A percentile compares a stretch with the other conserved stretches of the same genome.
phyloP scores from a whole-genome alignment of 202 grass and related monocot genomes.

The Musa balbisiana region DNA sequence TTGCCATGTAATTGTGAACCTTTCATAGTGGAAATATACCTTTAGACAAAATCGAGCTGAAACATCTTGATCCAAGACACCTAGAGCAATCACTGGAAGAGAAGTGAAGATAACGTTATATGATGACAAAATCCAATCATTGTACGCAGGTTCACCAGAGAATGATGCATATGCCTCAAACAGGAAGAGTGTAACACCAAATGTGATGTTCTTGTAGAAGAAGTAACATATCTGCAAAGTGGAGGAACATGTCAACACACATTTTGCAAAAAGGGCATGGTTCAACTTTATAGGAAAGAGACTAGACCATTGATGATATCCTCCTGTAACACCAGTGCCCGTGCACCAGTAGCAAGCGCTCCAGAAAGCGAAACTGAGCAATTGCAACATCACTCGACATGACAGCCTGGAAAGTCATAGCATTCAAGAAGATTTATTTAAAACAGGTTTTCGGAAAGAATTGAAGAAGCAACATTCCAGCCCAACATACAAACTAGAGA shows the following conservation, averaged over 20 bases:
- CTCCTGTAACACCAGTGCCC: conserved; percentile 98
- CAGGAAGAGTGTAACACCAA: conserved; percentile 88
- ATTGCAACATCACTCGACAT: conserved; percentile 99
- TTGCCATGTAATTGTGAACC: not conserved
- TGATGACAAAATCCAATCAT: conserved; percentile 94
- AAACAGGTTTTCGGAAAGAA: not conserved
- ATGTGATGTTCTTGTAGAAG: conserved; percentile 99
- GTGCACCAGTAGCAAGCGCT: conserved; percentile 80
- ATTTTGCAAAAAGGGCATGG: not conserved
- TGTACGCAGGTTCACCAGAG: conserved; percentile 79
- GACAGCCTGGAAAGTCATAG: conserved; percentile 47
- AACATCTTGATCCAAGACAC: conserved; percentile 97
- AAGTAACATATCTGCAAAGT: conserved; percentile 96
- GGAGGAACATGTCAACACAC: conserved; percentile 11
- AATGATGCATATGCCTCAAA: conserved; percentile 93
- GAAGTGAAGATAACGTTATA: conserved; percentile 98
- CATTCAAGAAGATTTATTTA: not conserved
- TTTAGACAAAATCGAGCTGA: conserved; percentile 73
- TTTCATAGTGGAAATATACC: conserved; percentile 27
- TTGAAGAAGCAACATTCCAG: not conserved
- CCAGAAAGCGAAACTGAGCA: conserved; percentile 87
- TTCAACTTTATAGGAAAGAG: not conserved
- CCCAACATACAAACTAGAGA: not conserved
- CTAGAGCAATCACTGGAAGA: conserved; percentile 85
- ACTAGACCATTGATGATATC: conserved; percentile 80